Base-by-base conservation (phyloP, 2,329 filamentous ascomycete genomes). In the Cercospora berteroae region DNA sequence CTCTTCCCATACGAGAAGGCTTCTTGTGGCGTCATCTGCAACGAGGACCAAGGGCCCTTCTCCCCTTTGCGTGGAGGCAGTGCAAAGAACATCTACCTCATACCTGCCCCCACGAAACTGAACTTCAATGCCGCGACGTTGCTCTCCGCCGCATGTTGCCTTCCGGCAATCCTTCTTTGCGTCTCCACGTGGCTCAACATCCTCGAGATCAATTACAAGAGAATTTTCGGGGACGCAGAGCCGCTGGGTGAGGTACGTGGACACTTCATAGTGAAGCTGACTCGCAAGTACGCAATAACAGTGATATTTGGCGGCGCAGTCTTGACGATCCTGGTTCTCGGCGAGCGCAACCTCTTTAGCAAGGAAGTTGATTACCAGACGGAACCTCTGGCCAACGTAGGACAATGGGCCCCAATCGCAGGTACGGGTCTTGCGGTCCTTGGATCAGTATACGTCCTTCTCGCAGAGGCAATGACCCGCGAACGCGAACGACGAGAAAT, bases 331-430 rank as follows among this genome's bases (percentile, higher is more conserved):
- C 78, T 90, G 3, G 79, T 88, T 4, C 76, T 88, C 0, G 89
- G 89, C 0, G 89, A 90, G 76, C 80, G 81, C 33, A 90, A 91
- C 70, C 87, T 90, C 70, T 90, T 83, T 71, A 89, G 86, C 58
- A 20, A 64, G 0, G 86, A 85, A 64, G 80, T 90, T 3, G 71
- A 69, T 0, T 88, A 86, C 67, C 82, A 88, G 68, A 89, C 86
- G 0, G 89, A 91, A 68, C 87, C 87, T 0, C 86, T 90, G 62
- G 80, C 80, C 5, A 88, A 84, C 68, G 82, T 90, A 59, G 83
- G 85, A 39, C 86, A 89, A 78, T 89, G 87, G 87, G 83, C 82
- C 13, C 86, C 86, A 0, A 84, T 89, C 8, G 84, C 85, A 23
- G 88, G 85, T 52, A 88, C 87, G 2, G 81, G 77, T 0, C 78